Conservation (phyloP, 1,139 yeast species). For the Zygosaccharomyces pseudobailii region DNA sequence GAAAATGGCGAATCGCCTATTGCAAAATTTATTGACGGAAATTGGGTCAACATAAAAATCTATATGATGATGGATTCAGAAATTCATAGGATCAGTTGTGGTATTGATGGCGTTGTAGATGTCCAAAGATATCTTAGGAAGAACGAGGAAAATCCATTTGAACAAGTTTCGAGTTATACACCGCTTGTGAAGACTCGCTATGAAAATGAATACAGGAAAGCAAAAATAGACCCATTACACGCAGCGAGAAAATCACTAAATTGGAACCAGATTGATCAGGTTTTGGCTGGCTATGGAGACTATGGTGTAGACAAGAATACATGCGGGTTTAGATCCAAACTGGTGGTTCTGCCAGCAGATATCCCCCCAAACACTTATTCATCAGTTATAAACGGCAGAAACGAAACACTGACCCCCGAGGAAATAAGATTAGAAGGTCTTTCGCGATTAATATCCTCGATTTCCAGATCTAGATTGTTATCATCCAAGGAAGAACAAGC, state of each 20-base stretch:
- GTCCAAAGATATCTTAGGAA: slow-evolving; percentile 64
- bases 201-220: slow-evolving; percentile 57
- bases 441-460: slow-evolving; percentile 59
- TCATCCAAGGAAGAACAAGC: slow-evolving; percentile 41
- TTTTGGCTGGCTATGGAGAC: slow-evolving; percentile 84
- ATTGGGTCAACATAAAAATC: slow-evolving; percentile 51
- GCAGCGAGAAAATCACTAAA: slow-evolving; percentile 55
- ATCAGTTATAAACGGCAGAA: slow-evolving; percentile 37
- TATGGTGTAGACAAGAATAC: slow-evolving; percentile 50
- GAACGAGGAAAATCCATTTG: slow-evolving; percentile 29
- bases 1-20: slow-evolving; percentile 34
- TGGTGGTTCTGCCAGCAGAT: slow-evolving; percentile 75
- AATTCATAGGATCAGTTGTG: slow-evolving; percentile 76
- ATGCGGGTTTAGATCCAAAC: slow-evolving; percentile 65
- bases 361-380: slow-evolving; percentile 49
- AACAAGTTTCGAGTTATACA: slow-evolving; percentile 30
- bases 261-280: slow-evolving; percentile 91
- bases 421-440: slow-evolving; percentile 87
- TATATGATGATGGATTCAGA: slow-evolving; percentile 77
- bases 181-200: slow-evolving; percentile 69
- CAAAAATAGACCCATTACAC: slow-evolving; percentile 53
- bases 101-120: slow-evolving; percentile 60
- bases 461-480: slow-evolving; percentile 56
- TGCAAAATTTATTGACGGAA: slow-evolving; percentile 35
- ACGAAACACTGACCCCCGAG: slow-evolving; percentile 69